These are phyloP conservation scores for Kodamaea nitidulidarum DNA, from an alignment of 805 yeast genomes.

Conservation along the genomic window DNA sequence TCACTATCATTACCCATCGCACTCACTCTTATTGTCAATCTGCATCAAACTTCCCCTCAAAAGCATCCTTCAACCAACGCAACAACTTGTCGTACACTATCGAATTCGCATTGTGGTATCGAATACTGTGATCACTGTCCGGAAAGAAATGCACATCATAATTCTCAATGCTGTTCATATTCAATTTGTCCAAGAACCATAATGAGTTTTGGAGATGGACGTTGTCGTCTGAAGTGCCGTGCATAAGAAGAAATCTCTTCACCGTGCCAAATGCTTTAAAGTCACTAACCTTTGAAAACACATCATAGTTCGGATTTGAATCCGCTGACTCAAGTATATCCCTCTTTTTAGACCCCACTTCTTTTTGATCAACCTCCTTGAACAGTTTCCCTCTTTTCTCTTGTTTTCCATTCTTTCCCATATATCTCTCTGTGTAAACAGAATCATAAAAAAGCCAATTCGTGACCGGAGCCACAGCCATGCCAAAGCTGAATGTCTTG, in stretches of 20 bases:
- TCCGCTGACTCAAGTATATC: constrained; percentile 41
- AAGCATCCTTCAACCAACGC: constrained; percentile 65
- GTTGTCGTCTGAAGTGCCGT: constrained; percentile 96
- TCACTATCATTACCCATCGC: too few relatives aligned
- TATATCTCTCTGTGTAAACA: constrained; percentile 89
- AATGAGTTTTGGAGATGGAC: constrained; percentile 92
- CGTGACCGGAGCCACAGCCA: constrained; percentile 97
- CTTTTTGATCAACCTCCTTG: too few relatives aligned
- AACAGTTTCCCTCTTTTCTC: neutral
- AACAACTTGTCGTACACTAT: constrained; percentile 69
- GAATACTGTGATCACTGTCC: constrained; percentile 85
- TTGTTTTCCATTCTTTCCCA: constrained; percentile 45
- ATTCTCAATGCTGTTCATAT: constrained; percentile 56
- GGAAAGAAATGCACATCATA: constrained; percentile 89
- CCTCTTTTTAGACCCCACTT: too few relatives aligned
- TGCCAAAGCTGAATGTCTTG: constrained; percentile 75
- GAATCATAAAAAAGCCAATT: constrained; percentile 92
- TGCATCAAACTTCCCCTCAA: constrained; percentile 39
- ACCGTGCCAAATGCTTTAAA: constrained; percentile 49
- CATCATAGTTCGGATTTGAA: constrained; percentile 61
- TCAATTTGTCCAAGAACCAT: constrained; percentile 69
- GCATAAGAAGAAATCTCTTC: constrained; percentile 79
- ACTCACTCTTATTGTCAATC: too few relatives aligned
- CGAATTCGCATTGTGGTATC: constrained; percentile 71
- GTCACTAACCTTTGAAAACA: constrained; percentile 50